Evolutionary conservation across 768 basidiomycete genomes (phyloP).

Genomic region (Calocybe indica): DNA sequence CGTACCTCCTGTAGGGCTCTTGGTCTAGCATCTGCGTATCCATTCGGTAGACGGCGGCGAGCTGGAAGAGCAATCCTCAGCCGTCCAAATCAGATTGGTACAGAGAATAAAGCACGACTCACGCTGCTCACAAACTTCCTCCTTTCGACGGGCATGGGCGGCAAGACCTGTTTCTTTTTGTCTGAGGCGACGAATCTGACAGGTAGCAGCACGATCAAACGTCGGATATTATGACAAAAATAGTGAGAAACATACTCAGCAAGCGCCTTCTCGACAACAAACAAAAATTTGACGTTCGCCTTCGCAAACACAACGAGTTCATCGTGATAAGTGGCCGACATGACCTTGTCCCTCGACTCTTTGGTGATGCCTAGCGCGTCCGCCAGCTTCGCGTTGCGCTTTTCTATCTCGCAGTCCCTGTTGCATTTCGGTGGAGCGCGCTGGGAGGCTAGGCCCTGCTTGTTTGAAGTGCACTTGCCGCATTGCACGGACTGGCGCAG

Average conservation of each 20-base stretch:
- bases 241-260: constrained; percentile 53
- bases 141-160: constrained; percentile 74
- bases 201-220: neutral
- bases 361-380: constrained; percentile 85
- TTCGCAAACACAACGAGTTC: constrained; percentile 60
- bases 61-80: constrained; percentile 26
- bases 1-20: constrained; percentile 73
- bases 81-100: neutral
- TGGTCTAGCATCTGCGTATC: constrained; percentile 86
- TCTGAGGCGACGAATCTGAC: constrained; percentile 64
- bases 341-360: constrained; percentile 33
- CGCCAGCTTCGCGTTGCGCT: constrained; percentile 84
- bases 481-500: constrained; percentile 71
- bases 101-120: constrained; percentile 18
- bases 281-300: constrained; percentile 60
- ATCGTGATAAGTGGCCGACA: constrained; percentile 47
- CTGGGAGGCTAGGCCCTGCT: constrained; percentile 28
- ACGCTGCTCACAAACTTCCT: constrained; percentile 82
- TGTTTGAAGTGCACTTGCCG: constrained; percentile 47
- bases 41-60: constrained; percentile 77
- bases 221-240: constrained; percentile 10
- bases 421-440: constrained; percentile 55
- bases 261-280: constrained; percentile 75
- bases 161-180: constrained; percentile 65
- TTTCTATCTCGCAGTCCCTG: constrained; percentile 76